phyloP scores from a whole-genome alignment of 257 asterid species.

The Nicotiana noctiflora region DNA sequence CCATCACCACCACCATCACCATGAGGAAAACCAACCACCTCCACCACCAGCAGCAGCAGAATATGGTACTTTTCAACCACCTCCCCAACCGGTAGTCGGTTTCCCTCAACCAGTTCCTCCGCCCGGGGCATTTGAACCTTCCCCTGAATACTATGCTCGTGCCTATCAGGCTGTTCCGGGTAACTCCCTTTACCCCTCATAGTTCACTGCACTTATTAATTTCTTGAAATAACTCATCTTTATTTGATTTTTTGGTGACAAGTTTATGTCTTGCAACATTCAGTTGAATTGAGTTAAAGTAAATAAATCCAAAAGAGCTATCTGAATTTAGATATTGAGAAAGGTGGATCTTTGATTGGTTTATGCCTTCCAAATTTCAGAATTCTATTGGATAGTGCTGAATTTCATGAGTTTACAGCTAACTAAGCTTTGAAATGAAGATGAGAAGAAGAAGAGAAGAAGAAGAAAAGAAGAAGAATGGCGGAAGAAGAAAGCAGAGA shows the following conservation, averaged over 20 bases:
- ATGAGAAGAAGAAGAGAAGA: no score
- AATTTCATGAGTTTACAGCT: no score
- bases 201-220: neutral
- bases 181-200: conserved; percentile 12
- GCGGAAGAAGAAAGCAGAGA: no score
- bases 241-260: neutral
- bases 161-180: conserved; percentile 90
- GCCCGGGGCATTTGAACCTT: conserved; percentile 54
- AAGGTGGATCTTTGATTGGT: no score
- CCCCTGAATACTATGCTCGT: conserved; percentile 48
- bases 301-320: no score
- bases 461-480: no score
- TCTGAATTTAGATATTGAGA: no score
- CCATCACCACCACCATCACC: no score
- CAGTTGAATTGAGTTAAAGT: neutral
- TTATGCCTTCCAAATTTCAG: no score
- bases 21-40: neutral
- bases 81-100: conserved; percentile 62
- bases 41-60: conserved; percentile 27
- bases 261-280: neutral
- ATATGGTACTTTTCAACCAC: conserved; percentile 79
- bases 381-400: no score
- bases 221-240: neutral
- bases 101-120: conserved; percentile 90
- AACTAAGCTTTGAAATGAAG: no score